Evolutionary conservation across 805 yeast species (phyloP).

Genomic region (Starmerella riodocensis): DNA sequence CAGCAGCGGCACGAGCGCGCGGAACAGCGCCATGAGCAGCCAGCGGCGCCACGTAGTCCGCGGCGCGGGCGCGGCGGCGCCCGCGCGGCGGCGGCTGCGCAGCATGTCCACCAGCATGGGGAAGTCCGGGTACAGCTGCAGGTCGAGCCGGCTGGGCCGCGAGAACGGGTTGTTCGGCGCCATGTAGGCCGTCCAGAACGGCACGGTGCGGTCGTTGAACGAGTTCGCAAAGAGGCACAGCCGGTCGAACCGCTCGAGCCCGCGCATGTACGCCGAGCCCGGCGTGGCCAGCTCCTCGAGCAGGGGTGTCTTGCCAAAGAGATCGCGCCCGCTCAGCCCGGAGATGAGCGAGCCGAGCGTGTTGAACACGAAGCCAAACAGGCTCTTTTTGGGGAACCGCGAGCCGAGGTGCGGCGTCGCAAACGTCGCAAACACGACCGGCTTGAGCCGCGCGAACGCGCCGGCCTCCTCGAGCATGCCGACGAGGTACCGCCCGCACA

Average conservation of each 20-base stretch:
- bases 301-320: constrained; percentile 42
- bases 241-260: constrained; percentile 43
- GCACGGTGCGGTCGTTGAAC: constrained; percentile 72
- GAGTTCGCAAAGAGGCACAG: constrained; percentile 59
- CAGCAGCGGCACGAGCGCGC: constrained; percentile 4
- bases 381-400: constrained; percentile 33
- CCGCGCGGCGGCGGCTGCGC: constrained; percentile 12
- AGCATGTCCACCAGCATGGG: constrained; percentile 21
- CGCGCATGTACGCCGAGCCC: constrained; percentile 35
- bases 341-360: constrained; percentile 40
- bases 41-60: not conserved
- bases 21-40: not conserved
- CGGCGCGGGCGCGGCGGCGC: not conserved
- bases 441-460: constrained; percentile 45
- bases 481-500: constrained; percentile 60
- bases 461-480: constrained; percentile 47
- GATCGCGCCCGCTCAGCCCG: constrained; percentile 61
- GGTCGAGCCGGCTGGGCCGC: constrained; percentile 35
- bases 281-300: constrained; percentile 45
- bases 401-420: constrained; percentile 59
- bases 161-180: constrained; percentile 64
- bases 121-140: constrained; percentile 23
- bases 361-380: constrained; percentile 33
- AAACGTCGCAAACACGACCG: constrained; percentile 52
- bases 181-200: constrained; percentile 73